Base-by-base conservation (phyloP, 139 green algal species). In the Volvox reticuliferus region DNA sequence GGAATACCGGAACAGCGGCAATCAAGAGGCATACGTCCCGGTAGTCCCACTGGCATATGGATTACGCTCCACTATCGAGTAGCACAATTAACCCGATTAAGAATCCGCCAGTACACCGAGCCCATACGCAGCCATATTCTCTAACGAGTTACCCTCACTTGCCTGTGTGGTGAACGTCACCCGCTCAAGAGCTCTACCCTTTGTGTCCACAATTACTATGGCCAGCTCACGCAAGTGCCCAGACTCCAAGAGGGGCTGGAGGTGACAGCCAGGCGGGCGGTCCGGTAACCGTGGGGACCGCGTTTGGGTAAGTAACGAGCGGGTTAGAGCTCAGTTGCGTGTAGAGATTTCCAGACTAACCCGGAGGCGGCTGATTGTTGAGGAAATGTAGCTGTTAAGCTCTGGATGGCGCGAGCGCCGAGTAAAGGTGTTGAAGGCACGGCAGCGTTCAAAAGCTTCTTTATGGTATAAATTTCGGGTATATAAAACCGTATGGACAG, bases 161-260 rank as follows among this genome's bases (percentile, higher is more conserved):
- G 92, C 92, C 90, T 96, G 76, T 0, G 94, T 37, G 5, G 90
- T 84, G 21, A 96, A 92, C 0, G 89, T 85, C 35, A 95, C 86
- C 22, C 94, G 92, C 75, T 94, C 81, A 0, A 93, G 12, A 5
- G 88, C 80, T 3, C 37, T 37, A 0, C 89, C 90, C 12, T 80
- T 61, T 1, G 71, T 21, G 30, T 92, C 68, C 16, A 92, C 85
- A 36, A 96, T 93, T 28, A 91, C 78, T 0, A 95, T 79, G 0
- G 86, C 83, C 0, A 98, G 85, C 89, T 98, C 97, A n/a, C 95
- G 94, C 19, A 96, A 79, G 14, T 85, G 67, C 18, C 67, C 33
- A 24, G 62, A 82, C 85, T 89, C 85, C 18, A 89, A 20, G 6
- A 88, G 76, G 19, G 76, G 61, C 50, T 77, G 83, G 20, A 30